phyloP scores from a whole-genome alignment of 2,329 filamentous ascomycete species.

The Aaosphaeria arxii region DNA sequence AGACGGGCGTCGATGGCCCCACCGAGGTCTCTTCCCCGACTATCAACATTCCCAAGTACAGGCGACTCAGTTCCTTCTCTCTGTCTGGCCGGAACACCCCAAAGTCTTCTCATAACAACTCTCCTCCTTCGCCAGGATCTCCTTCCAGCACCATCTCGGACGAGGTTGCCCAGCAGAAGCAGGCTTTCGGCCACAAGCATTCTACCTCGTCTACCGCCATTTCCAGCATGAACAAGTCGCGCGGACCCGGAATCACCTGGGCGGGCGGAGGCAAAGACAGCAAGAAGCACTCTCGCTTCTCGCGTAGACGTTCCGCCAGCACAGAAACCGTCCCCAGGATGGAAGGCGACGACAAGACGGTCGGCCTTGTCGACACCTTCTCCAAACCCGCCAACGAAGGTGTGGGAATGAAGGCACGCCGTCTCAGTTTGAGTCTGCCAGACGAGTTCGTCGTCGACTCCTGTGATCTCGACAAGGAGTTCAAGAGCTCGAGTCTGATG shows the following conservation, averaged over 20 bases:
- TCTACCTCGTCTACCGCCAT: conserved; percentile 29
- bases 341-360: conserved; percentile 19
- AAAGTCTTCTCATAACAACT: conserved; percentile 34
- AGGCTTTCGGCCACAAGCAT: conserved; percentile 11
- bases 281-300: conserved; percentile 17
- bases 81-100: conserved; percentile 35
- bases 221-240: conserved; percentile 20
- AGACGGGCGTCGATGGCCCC: conserved; percentile 26
- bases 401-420: conserved; percentile 74
- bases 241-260: conserved; percentile 25
- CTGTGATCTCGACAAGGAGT: conserved; percentile 67
- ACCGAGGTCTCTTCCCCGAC: conserved; percentile 18
- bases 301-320: conserved; percentile 35
- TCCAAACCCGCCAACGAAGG: conserved; percentile 59
- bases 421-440: conserved; percentile 69
- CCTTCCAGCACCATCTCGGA: conserved; percentile 31
- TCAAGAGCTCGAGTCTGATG: conserved; percentile 63
- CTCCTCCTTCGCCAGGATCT: conserved; percentile 36
- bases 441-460: conserved; percentile 73
- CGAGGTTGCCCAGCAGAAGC: conserved; percentile 11
- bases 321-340: conserved; percentile 30
- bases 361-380: conserved; percentile 33
- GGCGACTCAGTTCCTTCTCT: conserved; percentile 36
- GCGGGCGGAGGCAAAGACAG: conserved; percentile 16
- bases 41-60: conserved; percentile 21